These are phyloP conservation scores for Amanita thiersii DNA, from an alignment of 768 basidiomycete genomes.

Conservation along the genomic window DNA sequence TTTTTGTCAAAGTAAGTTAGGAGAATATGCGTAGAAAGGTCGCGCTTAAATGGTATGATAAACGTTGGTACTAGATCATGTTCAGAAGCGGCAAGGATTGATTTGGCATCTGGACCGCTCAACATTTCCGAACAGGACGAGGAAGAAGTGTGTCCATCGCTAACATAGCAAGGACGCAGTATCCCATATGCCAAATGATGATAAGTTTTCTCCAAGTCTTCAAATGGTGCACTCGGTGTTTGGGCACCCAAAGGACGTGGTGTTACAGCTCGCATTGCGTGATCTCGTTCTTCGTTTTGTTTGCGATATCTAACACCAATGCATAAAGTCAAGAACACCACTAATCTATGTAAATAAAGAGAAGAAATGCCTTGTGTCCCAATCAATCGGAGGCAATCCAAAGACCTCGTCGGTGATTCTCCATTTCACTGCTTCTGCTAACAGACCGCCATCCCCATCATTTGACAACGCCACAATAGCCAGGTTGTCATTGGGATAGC, in stretches of 20 bases:
- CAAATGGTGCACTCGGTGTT: too few species aligned
- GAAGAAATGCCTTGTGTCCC: neutral
- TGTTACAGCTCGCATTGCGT: too few species aligned
- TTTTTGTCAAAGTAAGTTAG: slow-evolving; percentile 29
- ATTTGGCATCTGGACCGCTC: slow-evolving; percentile 17
- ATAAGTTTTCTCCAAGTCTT: slow-evolving; percentile 19
- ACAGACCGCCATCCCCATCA: neutral
- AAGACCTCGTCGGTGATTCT: neutral
- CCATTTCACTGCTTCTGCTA: neutral
- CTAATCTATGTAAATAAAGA: neutral
- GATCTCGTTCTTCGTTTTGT: too few species aligned
- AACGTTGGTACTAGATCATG: too few species aligned
- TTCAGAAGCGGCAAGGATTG: slow-evolving; percentile 19
- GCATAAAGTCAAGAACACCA: too few species aligned
- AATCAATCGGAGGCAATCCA: neutral
- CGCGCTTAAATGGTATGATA: slow-evolving; percentile 30
- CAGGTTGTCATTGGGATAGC: too few species aligned
- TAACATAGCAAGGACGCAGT: slow-evolving; percentile 24
- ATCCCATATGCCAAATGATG: slow-evolving; percentile 27
- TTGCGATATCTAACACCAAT: too few species aligned
- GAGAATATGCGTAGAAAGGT: too few species aligned
- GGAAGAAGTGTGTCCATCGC: neutral
- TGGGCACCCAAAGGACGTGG: slow-evolving; percentile 17
- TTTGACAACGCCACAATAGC: neutral
- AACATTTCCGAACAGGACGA: slow-evolving; percentile 16